Evolutionary conservation across 495 filamentous ascomycete species (phyloP).

Genomic region (Tuber aestivum): DNA sequence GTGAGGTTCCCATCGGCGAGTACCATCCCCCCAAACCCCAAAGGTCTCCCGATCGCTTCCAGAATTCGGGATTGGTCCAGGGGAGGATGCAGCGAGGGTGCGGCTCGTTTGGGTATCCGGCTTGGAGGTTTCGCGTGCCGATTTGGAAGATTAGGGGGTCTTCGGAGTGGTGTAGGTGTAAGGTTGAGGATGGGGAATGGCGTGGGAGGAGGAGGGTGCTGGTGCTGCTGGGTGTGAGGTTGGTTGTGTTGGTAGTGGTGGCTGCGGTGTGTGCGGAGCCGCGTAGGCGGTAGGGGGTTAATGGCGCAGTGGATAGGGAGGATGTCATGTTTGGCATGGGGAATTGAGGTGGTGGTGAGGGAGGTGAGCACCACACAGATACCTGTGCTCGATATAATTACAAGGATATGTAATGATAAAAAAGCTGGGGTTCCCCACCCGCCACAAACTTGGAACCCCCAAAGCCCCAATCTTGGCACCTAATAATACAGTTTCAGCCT

Average conservation of each 20-base stretch:
- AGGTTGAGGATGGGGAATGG: conserved; percentile 62
- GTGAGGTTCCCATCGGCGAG: background rate
- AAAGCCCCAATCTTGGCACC: background rate
- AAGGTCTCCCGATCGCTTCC: conserved; percentile 69
- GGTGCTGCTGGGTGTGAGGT: conserved; percentile 16
- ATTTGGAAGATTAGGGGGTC: conserved; percentile 78
- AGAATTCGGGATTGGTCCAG: conserved; percentile 60
- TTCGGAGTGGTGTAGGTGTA: conserved; percentile 72
- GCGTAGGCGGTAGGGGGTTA: conserved; percentile 14
- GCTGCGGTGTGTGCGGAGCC: conserved; percentile 21
- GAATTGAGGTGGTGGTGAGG: background rate
- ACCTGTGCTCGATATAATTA: background rate
- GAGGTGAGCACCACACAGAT: background rate
- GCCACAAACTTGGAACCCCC: background rate
- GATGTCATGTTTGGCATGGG: conserved; percentile 6
- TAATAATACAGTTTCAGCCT: background rate
- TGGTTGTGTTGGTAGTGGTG: conserved; percentile 18
- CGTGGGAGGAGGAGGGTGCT: conserved; percentile 60
- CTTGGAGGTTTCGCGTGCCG: conserved; percentile 69
- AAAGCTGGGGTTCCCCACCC: background rate
- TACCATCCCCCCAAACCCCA: conserved; percentile 6
- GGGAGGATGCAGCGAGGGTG: conserved; percentile 63
- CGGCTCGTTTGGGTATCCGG: conserved; percentile 78
- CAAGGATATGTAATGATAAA: background rate
- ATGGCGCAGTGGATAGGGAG: conserved; percentile 11